Percentiles rank a stretch among this genome's conserved stretches.
Evolutionary conservation across 495 filamentous ascomycete genomes (phyloP).

Genomic region (Penicillium soppii): DNA sequence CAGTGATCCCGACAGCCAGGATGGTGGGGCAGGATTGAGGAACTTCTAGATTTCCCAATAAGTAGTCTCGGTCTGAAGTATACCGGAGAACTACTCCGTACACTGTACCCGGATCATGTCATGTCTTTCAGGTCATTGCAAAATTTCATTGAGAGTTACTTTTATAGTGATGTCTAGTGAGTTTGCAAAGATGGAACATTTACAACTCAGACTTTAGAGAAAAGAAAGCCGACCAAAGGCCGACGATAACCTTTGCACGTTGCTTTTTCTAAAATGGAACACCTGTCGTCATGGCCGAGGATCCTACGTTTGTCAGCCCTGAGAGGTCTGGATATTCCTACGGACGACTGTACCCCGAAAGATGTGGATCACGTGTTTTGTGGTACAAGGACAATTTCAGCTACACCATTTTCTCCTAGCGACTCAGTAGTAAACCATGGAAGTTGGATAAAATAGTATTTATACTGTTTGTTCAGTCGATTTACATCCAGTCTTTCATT

Average conservation of each 20-base stretch:
- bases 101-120: slow-evolving; percentile 1
- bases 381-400: too few species aligned
- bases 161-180: background rate
- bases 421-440: too few species aligned
- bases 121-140: too few species aligned
- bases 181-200: background rate
- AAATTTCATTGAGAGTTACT: too few species aligned
- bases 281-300: slow-evolving; percentile 24
- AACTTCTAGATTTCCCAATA: slow-evolving; percentile 34
- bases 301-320: slow-evolving; percentile 21
- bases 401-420: too few species aligned
- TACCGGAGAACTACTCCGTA: slow-evolving; percentile 17
- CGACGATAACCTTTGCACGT: background rate
- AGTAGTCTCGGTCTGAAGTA: slow-evolving; percentile 33
- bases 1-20: slow-evolving; percentile 2
- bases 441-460: too few species aligned
- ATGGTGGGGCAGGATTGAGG: slow-evolving; percentile 27
- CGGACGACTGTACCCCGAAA: too few species aligned
- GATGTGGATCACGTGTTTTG: too few species aligned
- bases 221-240: slow-evolving; percentile 3
- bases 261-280: background rate
- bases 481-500: too few species aligned
- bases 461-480: too few species aligned
- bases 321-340: too few species aligned
- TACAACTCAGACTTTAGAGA: too few species aligned